Evolutionary conservation across 352 stramenopile species (phyloP).

Genomic region (Thraustochytrium aureum): DNA sequence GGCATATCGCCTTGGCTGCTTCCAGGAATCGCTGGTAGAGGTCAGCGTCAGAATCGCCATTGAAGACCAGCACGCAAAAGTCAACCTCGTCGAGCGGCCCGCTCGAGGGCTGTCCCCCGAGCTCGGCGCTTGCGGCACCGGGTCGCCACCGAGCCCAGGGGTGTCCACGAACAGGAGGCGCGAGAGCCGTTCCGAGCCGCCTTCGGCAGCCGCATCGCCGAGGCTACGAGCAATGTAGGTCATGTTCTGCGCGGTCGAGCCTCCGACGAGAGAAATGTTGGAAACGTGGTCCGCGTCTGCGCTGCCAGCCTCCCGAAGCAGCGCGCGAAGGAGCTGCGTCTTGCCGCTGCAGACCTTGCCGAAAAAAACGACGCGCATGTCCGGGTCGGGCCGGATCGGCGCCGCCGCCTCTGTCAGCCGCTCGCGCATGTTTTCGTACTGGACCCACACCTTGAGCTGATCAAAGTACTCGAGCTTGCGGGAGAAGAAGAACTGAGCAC

Average conservation of each 20-base stretch:
- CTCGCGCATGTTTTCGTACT: slow-evolving; percentile 2
- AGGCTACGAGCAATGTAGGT: background rate
- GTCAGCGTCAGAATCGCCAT: slow-evolving; percentile 4
- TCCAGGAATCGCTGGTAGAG: background rate
- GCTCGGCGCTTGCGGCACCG: background rate
- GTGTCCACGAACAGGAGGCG: slow-evolving; percentile 11
- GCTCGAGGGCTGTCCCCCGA: background rate
- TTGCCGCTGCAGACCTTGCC: slow-evolving; percentile 5
- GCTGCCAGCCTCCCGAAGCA: background rate
- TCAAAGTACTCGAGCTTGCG: background rate
- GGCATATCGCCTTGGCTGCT: background rate
- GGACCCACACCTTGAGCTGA: background rate
- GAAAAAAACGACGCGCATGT: background rate
- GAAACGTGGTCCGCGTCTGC: background rate
- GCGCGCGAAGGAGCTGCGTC: background rate
- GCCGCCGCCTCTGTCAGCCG: background rate
- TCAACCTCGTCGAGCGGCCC: background rate
- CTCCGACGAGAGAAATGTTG: background rate
- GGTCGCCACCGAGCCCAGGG: background rate
- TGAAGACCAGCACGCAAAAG: background rate
- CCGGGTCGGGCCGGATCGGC: background rate
- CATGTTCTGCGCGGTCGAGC: background rate
- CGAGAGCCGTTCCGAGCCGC: background rate
- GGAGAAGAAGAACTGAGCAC: background rate
- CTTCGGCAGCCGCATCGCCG: background rate